Evolutionary conservation across 148 eudicot genomes (phyloP).

Genomic region (Silene conica): DNA sequence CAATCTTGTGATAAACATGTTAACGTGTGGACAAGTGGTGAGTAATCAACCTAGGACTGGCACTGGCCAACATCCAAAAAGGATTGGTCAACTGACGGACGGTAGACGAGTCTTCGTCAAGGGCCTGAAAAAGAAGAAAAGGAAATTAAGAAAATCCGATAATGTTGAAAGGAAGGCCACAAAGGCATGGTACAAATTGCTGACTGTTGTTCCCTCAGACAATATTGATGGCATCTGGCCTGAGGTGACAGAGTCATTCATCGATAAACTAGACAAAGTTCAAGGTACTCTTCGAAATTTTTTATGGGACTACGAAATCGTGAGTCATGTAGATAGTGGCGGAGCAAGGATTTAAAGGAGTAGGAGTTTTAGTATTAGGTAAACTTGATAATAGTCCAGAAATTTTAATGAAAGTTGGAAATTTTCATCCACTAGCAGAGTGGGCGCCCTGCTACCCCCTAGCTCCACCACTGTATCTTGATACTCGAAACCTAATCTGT

Average conservation of each 20-base stretch:
- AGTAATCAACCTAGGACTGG: background rate
- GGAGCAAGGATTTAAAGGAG: too few relatives aligned
- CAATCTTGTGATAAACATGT: background rate
- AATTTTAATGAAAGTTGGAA: too few relatives aligned
- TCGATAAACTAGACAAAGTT: conserved; percentile 5
- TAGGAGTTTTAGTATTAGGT: too few relatives aligned
- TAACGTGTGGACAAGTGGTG: background rate
- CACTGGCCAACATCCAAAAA: background rate
- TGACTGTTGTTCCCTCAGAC: background rate
- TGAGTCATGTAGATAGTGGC: background rate
- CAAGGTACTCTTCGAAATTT: conserved; percentile 6
- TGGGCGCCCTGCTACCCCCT: too few relatives aligned
- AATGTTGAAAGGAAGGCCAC: background rate
- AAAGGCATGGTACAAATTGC: conserved; percentile 12
- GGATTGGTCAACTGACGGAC: background rate
- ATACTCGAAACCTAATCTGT: too few relatives aligned
- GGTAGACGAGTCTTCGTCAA: background rate
- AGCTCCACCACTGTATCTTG: too few relatives aligned
- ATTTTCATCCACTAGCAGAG: too few relatives aligned
- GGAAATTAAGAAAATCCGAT: background rate
- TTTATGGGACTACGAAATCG: too few relatives aligned
- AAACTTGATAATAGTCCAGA: too few relatives aligned
- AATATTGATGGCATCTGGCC: background rate
- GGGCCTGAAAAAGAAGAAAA: background rate
- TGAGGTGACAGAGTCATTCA: conserved; percentile 12